Base-by-base conservation (phyloP, 2,329 filamentous ascomycete species). In the Ophiosphaerella narmari region DNA sequence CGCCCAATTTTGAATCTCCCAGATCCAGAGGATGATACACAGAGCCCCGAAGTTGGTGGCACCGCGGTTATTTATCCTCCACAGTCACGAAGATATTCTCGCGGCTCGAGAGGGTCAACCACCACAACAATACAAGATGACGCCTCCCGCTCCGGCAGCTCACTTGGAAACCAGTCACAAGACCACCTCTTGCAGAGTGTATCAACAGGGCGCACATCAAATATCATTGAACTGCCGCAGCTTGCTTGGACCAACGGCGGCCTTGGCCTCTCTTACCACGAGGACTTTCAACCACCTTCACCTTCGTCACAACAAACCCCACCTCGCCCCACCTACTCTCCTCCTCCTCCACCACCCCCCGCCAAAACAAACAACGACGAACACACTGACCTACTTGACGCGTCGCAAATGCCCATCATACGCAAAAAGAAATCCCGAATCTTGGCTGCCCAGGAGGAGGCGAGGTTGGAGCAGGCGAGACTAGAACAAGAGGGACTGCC, bases 341-440 rank as follows among this genome's bases (percentile, higher is more conserved):
- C 77, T 29, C 78, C 78, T 5, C 78, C 77, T 26, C 78, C 78
- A 5, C 78, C 77, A 6, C 77, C 78, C 21, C 69, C 72, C 7
- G 48, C 59, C 8, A 42, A 55, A 34, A 39, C 48, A 11, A 56
- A 59, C 14, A 55, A 55, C 36, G 58, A 56, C 23, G 54, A 56
- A 37, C 57, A 58, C 23, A 29, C 56, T 34, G 29, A 46, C 21
- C 41, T 39, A 31, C 24, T 45, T 4, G 33, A 44, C 14, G 38
- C 45, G n/a, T 38, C 51, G 13, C 57, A 57, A 36, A 52, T 49
- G 23, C 49, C 62, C 23, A 54, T 50, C 32, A 49, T 51, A 26
- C 57, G 26, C 26, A 29, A 29, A 29, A 29, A 29, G 26, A 29
- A 29, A 11, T 29, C 26, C 7, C 26, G 26, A 29, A 29, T 11